phyloP scores from a whole-genome alignment of 148 eudicot species.

The Tetragonia tetragonoides region DNA sequence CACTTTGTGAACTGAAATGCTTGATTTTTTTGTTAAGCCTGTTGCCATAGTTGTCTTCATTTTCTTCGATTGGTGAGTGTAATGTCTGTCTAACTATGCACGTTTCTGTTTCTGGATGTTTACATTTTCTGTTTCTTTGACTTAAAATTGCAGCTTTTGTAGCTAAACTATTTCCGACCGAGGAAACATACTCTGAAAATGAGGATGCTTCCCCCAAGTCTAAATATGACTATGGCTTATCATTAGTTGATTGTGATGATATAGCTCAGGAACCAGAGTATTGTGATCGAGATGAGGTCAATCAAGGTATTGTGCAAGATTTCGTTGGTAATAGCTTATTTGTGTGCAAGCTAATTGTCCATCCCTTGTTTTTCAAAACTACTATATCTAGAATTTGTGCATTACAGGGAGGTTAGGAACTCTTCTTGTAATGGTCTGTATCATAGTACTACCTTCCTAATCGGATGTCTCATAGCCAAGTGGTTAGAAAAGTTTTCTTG shows the following conservation, averaged over 20 bases:
- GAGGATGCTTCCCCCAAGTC: slow-evolving; percentile 39
- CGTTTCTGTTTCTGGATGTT: not conserved
- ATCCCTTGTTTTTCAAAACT: too few species aligned
- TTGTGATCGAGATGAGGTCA: slow-evolving; percentile 26
- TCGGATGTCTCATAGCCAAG: not conserved
- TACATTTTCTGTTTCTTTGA: not conserved
- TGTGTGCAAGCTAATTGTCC: not conserved
- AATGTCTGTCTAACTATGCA: not conserved
- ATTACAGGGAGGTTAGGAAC: not conserved
- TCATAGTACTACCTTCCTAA: not conserved
- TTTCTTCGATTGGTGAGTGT: not conserved
- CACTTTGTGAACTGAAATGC: not conserved
- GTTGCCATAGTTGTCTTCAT: not conserved
- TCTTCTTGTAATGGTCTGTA: not conserved
- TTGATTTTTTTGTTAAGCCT: not conserved
- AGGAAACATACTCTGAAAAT: slow-evolving; percentile 36
- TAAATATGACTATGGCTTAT: slow-evolving; percentile 28
- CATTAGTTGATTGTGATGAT: slow-evolving; percentile 36
- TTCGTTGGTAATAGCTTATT: not conserved
- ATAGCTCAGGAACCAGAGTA: slow-evolving; percentile 17
- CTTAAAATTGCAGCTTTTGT: slow-evolving; percentile 57
- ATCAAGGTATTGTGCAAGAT: slow-evolving; percentile 35
- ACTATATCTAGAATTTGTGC: not conserved
- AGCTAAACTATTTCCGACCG: slow-evolving; percentile 40
- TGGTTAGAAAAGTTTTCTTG: not conserved